Base-by-base conservation (phyloP, 1,284 basidiomycete species). In the Trametes hirsuta region DNA sequence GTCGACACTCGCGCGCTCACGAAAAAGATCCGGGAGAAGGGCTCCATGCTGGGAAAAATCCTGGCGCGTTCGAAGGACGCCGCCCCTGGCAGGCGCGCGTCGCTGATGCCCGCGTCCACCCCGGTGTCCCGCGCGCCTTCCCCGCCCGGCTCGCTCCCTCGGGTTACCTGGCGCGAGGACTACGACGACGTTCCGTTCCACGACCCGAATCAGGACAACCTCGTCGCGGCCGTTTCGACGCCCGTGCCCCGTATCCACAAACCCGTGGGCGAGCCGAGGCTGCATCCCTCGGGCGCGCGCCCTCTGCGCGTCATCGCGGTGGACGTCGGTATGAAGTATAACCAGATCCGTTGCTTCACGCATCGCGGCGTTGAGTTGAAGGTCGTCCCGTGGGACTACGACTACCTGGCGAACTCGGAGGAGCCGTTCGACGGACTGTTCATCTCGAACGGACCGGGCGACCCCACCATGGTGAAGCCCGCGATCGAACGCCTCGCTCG, bases 261-360 rank as follows among this genome's bases (percentile, higher is more conserved):
- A 58, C 86, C 91, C 47, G 73, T 76, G 40, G 70, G 77, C 48
- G 81, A 81, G 45, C 80, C 86, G 34, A 83, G 84, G 61, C 72
- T 88, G 52, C 95, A 99, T 75, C 93, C 94, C 2, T 88, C 87
- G 2, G 82, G 81, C 22, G 85, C 86, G 50, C 87, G 95, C 51
- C 81, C 87, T 1, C 74, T 99, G 40, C 91, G 97, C 63, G 85
- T 99, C 50, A 72, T 99, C 22, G 94, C 94, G 4, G 80, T 99
- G 58, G 97, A 99, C 75, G 96, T 99, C 55, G 97, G 97, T 45
- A 98, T 99, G 93, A 99, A 99, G 79, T 97, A 91, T 80, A 99
- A 99, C 79, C 97, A 99, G 77, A 97, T 99, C 69, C 87, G 97
- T 47, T 99, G 97, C 81, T 98, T 99, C 79, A 90, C 87, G 53